A percentile compares a stretch with the other conserved stretches of the same genome.
Conservation (phyloP, 2,329 filamentous ascomycete genomes). For the Fusarium floridanum region DNA sequence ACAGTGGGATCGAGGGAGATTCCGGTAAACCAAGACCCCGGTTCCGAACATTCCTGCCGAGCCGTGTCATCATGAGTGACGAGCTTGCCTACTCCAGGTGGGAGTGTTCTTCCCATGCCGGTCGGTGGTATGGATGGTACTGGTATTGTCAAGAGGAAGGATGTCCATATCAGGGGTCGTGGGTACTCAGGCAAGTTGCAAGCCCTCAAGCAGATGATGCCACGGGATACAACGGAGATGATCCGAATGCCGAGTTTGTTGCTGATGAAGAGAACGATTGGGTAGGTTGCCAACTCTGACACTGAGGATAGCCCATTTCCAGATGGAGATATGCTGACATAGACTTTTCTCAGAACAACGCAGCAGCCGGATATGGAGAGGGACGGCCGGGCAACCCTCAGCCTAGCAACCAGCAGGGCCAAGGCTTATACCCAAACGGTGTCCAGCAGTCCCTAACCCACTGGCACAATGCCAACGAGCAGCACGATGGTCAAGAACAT, state of each 20-base stretch:
- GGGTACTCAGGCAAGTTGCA: neutral
- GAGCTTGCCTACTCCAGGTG: neutral
- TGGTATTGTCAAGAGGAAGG: neutral
- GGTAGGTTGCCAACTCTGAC: neutral
- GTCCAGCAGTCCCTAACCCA: too few relatives aligned
- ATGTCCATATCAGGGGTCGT: too few relatives aligned
- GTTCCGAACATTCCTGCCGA: neutral
- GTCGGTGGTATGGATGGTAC: neutral
- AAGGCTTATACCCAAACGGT: too few relatives aligned
- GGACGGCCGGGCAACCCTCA: neutral
- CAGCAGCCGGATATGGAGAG: neutral
- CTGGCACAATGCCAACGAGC: too few relatives aligned
- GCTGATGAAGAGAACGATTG: neutral
- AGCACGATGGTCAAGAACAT: too few relatives aligned
- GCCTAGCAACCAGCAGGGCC: neutral
- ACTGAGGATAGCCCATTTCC: neutral
- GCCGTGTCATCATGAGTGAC: neutral
- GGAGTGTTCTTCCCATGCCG: neutral
- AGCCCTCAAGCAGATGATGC: neutral
- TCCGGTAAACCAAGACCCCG: neutral
- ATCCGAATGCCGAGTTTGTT: too few relatives aligned
- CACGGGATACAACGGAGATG: neutral
- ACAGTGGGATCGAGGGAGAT: neutral
- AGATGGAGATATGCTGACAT: neutral
- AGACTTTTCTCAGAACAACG: neutral